Evolutionary conservation across 1,284 basidiomycete species (phyloP).

Genomic region (Ganoderma lucidum): DNA sequence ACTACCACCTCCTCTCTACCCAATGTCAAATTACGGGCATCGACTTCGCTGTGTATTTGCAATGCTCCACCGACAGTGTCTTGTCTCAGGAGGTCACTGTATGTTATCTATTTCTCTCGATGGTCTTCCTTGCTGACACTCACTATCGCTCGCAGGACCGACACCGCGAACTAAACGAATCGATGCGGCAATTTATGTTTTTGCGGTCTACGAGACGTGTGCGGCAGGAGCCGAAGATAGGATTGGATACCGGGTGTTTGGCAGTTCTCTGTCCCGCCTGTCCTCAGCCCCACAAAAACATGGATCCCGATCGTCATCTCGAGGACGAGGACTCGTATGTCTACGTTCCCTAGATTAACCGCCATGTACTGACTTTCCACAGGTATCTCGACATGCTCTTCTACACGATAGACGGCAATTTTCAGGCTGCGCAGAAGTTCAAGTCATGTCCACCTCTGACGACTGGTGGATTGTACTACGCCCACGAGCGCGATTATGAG

Average conservation of each 20-base stretch:
- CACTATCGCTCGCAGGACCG: conserved; percentile 20
- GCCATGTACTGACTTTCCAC: no score
- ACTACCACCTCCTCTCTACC: neutral
- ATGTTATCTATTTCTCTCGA: no score
- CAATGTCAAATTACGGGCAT: neutral
- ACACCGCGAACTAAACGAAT: conserved; percentile 29
- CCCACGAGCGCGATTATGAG: neutral
- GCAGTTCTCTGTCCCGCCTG: conserved; percentile 29
- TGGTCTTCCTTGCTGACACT: no score
- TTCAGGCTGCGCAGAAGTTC: neutral
- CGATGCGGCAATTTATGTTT: conserved; percentile 26
- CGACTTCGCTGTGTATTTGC: neutral
- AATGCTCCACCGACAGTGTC: neutral
- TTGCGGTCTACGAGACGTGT: conserved; percentile 12
- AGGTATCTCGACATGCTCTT: neutral
- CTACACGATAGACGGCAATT: neutral
- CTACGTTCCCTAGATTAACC: no score
- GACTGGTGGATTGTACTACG: neutral
- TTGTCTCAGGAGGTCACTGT: neutral
- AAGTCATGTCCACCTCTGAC: neutral
- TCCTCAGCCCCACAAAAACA: conserved; percentile 35
- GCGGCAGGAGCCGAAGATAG: no score
- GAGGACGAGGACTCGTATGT: no score
- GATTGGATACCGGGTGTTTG: neutral
- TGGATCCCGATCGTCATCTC: conserved; percentile 27